Conservation (phyloP, 495 filamentous ascomycete genomes). For the Baudoinia panamericana region DNA sequence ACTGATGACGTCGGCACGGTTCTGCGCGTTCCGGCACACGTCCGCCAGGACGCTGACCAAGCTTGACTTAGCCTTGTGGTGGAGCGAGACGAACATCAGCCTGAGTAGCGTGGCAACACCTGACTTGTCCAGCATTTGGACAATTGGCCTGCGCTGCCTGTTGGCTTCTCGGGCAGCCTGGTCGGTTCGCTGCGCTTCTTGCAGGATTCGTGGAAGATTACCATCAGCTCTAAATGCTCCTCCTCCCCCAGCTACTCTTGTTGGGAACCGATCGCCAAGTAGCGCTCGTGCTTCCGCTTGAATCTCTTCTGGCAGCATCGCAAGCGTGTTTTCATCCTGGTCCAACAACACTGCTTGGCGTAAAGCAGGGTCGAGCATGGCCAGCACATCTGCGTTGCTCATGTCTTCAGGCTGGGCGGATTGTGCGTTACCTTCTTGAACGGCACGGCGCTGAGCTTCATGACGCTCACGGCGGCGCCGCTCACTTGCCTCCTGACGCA, state of each 20-base stretch:
- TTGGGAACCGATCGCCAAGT: slow-evolving; percentile 37
- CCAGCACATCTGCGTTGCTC: slow-evolving; percentile 83
- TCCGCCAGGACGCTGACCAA: slow-evolving; percentile 76
- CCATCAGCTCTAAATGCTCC: not conserved
- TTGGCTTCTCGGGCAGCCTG: not conserved
- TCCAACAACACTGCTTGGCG: slow-evolving; percentile 80
- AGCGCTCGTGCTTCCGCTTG: slow-evolving; percentile 72
- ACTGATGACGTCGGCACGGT: slow-evolving; percentile 86
- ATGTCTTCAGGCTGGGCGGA: slow-evolving; percentile 56
- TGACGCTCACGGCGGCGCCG: slow-evolving; percentile 82
- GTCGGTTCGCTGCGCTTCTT: not conserved
- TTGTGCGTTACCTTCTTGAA: slow-evolving; percentile 32
- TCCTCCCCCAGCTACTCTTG: not conserved
- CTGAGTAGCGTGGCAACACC: slow-evolving; percentile 88
- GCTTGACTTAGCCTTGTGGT: slow-evolving; percentile 63
- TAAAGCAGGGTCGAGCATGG: slow-evolving; percentile 74
- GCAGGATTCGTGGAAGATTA: not conserved
- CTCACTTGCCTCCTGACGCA: slow-evolving; percentile 78
- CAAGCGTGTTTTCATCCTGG: slow-evolving; percentile 77
- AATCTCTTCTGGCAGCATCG: slow-evolving; percentile 71
- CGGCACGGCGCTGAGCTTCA: slow-evolving; percentile 45
- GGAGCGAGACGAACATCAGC: slow-evolving; percentile 90
- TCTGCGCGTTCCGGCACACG: slow-evolving; percentile 87
- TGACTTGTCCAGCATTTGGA: slow-evolving; percentile 94
- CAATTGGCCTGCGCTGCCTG: slow-evolving; percentile 54